phyloP scores from a whole-genome alignment of 1,284 basidiomycete species.

The Fistulina hepatica region DNA sequence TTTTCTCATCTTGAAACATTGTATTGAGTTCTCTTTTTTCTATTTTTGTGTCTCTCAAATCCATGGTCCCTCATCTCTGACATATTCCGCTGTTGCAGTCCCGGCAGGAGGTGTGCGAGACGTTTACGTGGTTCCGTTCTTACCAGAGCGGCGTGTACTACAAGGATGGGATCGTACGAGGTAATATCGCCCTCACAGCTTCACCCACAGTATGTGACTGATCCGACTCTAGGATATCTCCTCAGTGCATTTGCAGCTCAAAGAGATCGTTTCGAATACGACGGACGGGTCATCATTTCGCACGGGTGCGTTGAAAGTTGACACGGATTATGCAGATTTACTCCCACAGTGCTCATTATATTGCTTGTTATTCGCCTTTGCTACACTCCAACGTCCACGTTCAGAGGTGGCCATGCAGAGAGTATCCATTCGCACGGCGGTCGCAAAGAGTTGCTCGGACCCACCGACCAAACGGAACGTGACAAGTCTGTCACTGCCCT shows the following conservation, averaged over 20 bases:
- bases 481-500: conserved; percentile 63
- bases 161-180: conserved; percentile 42
- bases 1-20: no score
- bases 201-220: neutral
- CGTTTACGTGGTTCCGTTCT: conserved; percentile 60
- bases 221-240: conserved; percentile 41
- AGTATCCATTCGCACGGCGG: conserved; percentile 35
- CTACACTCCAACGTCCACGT: conserved; percentile 4
- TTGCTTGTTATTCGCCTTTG: conserved; percentile 1
- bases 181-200: neutral
- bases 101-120: conserved; percentile 71
- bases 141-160: conserved; percentile 73
- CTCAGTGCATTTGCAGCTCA: conserved; percentile 55
- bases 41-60: no score
- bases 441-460: conserved; percentile 26
- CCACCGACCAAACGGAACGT: conserved; percentile 49
- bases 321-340: neutral
- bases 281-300: conserved; percentile 62
- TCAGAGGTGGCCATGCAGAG: conserved; percentile 59
- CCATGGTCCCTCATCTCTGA: no score
- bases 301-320: conserved; percentile 46
- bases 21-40: no score
- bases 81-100: no score
- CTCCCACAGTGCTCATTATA: no score
- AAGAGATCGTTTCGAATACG: conserved; percentile 52